phyloP scores from a whole-genome alignment of 805 yeast genomes.

The Priceomyces castillae region DNA sequence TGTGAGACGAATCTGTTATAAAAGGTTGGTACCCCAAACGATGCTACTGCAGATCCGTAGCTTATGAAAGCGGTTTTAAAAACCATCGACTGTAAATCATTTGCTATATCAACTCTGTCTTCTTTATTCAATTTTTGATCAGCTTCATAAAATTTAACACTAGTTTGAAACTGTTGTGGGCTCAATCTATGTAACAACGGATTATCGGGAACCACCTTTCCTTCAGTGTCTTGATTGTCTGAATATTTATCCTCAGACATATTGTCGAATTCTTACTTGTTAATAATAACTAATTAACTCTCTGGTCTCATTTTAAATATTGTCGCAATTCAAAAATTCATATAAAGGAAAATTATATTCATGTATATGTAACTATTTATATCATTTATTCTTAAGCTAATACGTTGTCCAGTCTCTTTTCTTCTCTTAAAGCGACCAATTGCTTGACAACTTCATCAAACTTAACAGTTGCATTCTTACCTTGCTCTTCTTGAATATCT shows the following conservation, averaged over 20 bases:
- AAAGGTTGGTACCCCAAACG: constrained; percentile 31
- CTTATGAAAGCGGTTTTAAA: constrained; percentile 25
- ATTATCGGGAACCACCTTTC: constrained; percentile 11
- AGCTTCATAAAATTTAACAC: constrained; percentile 39
- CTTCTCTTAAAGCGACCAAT: constrained; percentile 63
- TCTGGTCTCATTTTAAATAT: neutral
- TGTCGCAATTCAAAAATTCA: neutral
- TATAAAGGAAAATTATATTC: neutral
- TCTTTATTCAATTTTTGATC: constrained; percentile 30
- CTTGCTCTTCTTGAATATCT: constrained; percentile 89
- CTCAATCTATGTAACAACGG: constrained; percentile 28
- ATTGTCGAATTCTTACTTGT: neutral
- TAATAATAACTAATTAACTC: no score
- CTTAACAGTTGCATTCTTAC: constrained; percentile 80
- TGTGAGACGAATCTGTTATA: constrained; percentile 13
- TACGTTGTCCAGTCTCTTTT: constrained; percentile 71
- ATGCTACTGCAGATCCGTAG: constrained; percentile 23
- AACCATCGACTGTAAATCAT: constrained; percentile 27
- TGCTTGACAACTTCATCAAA: constrained; percentile 71
- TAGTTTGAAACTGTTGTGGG: constrained; percentile 36
- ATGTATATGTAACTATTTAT: neutral
- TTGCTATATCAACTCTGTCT: constrained; percentile 30
- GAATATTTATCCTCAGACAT: neutral
- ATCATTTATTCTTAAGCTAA: constrained; percentile 15
- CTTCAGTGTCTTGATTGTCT: neutral